phyloP scores from a whole-genome alignment of 306 rosid genomes.

The Quercus robur region DNA sequence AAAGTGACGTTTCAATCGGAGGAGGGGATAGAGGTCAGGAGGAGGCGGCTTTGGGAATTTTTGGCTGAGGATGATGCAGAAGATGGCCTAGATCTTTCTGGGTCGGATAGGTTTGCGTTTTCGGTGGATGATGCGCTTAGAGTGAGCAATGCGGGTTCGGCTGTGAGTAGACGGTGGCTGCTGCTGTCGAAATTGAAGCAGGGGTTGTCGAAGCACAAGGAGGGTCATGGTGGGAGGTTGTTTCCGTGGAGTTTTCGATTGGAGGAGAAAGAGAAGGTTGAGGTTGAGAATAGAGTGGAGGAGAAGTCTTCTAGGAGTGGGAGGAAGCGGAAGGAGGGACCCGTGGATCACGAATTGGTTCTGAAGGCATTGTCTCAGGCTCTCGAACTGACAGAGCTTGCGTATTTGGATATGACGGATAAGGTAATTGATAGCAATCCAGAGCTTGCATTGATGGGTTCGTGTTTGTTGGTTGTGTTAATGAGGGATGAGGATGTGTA shows the following conservation, averaged over 20 bases:
- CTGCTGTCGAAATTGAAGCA: conserved; percentile 69
- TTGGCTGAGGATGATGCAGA: conserved; percentile 75
- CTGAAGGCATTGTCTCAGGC: conserved; percentile 78
- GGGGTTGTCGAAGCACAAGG: conserved; percentile 78
- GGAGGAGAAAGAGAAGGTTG: conserved; percentile 68
- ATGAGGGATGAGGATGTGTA: conserved; percentile 95
- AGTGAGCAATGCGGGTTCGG: conserved; percentile 76
- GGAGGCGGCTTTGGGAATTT: conserved; percentile 78
- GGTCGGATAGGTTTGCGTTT: conserved; percentile 92
- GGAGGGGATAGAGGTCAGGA: conserved; percentile 44
- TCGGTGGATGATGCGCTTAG: conserved; percentile 84
- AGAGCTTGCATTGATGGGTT: conserved; percentile 90
- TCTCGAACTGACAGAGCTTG: conserved; percentile 66
- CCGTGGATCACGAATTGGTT: conserved; percentile 69
- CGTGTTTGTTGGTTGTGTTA: conserved; percentile 73
- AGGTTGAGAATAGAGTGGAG: conserved; percentile 51
- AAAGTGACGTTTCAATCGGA: conserved; percentile 51
- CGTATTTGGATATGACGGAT: conserved; percentile 83
- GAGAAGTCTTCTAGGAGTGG: conserved; percentile 43
- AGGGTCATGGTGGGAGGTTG: conserved; percentile 49
- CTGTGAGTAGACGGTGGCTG: conserved; percentile 71
- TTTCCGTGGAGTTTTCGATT: conserved; percentile 67
- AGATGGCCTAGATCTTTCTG: conserved; percentile 88
- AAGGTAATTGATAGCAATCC: conserved; percentile 75
- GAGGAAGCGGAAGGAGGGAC: conserved; percentile 75